These are phyloP conservation scores for Solanum medicagineum DNA, from an alignment of 257 asterid species.

Conservation along the genomic window DNA sequence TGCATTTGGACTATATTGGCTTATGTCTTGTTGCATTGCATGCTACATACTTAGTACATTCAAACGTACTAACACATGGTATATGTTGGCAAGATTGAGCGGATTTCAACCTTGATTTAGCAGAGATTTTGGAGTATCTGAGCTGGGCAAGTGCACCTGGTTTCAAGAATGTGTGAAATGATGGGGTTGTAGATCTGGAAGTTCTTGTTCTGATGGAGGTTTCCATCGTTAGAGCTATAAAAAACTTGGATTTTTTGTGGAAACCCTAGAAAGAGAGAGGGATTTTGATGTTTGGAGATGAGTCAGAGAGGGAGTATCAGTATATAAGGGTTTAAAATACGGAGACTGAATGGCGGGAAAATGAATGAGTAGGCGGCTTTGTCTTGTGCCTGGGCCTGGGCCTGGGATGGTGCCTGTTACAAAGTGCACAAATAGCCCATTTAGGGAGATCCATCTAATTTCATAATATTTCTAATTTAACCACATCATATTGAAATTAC, in stretches of 20 bases:
- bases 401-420: background rate
- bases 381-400: background rate
- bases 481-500: no score
- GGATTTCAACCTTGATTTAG: slow-evolving; percentile 38
- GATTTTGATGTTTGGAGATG: background rate
- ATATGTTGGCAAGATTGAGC: slow-evolving; percentile 26
- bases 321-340: slow-evolving; percentile 27
- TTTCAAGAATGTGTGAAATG: slow-evolving; percentile 43
- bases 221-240: background rate
- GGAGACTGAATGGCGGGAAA: slow-evolving; percentile 50
- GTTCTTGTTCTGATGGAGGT: slow-evolving; percentile 6
- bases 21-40: no score
- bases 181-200: slow-evolving; percentile 6
- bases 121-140: slow-evolving; percentile 56
- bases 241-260: background rate
- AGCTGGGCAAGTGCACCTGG: slow-evolving; percentile 81
- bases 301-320: background rate
- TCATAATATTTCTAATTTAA: no score
- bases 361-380: slow-evolving; percentile 9
- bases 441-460: background rate
- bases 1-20: no score
- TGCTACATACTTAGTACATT: no score
- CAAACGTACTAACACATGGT: no score
- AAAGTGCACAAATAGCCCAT: background rate
- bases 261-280: slow-evolving; percentile 29